Conservation (phyloP, 2,329 filamentous ascomycete genomes). For the Curvularia lunata region DNA sequence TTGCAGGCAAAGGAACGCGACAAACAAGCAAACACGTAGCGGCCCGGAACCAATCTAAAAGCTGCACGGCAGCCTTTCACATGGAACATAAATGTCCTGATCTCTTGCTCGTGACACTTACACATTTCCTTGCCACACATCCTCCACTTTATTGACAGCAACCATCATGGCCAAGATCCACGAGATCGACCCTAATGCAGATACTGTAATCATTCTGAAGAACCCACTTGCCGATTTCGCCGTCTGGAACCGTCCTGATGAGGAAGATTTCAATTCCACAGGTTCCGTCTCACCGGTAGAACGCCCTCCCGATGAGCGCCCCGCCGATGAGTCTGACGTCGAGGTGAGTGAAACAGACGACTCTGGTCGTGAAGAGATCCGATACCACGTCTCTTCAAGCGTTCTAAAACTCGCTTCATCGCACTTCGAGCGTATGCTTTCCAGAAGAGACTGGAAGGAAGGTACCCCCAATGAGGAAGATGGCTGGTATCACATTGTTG, state of each 20-base stretch:
- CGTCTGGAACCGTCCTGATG: background rate
- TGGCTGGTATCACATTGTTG: conserved; percentile 4
- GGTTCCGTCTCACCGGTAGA: background rate
- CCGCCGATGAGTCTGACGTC: background rate
- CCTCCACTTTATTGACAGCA: background rate
- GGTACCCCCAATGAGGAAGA: background rate
- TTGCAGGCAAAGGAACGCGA: no score
- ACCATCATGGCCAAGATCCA: background rate
- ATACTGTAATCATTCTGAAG: conserved; percentile 14
- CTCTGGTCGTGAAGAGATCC: background rate
- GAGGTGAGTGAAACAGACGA: background rate
- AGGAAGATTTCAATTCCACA: background rate
- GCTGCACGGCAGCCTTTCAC: background rate
- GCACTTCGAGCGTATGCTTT: background rate
- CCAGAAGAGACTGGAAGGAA: background rate
- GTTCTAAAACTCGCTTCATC: background rate
- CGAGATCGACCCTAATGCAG: conserved; percentile 5
- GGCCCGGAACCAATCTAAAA: background rate
- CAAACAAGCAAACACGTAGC: no score
- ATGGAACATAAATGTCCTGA: no score
- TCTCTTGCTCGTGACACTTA: background rate
- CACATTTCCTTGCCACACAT: no score
- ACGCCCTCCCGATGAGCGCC: background rate
- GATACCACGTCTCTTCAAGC: background rate
- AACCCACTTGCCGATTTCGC: conserved; percentile 7